Conservation (phyloP, 169 alveolate genomes). For the Cryptosporidium andersoni region DNA sequence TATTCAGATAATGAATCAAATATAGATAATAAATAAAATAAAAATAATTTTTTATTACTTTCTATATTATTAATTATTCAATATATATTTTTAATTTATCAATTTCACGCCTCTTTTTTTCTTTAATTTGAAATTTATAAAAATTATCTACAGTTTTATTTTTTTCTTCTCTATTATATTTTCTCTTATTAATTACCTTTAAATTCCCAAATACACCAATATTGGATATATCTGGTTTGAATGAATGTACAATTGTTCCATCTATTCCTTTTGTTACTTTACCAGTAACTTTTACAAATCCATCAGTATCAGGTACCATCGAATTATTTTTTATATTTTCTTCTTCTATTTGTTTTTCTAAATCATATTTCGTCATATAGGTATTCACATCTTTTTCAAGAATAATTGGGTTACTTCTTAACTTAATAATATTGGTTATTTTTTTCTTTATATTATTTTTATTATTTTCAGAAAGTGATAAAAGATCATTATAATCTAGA, state of each 20-base stretch:
- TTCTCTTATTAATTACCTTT: slow-evolving; percentile 1
- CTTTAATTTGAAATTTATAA: slow-evolving; percentile 53
- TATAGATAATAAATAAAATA: neutral
- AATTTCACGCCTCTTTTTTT: slow-evolving; percentile 44
- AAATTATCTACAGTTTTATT: slow-evolving; percentile 15
- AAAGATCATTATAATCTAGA: slow-evolving; percentile 5
- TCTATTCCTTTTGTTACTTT: slow-evolving; percentile 44
- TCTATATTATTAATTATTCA: neutral
- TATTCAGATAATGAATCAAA: neutral
- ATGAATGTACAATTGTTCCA: slow-evolving; percentile 58
- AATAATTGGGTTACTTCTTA: slow-evolving; percentile 15
- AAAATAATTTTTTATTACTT: neutral
- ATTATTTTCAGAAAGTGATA: neutral
- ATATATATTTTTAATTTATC: slow-evolving; percentile 18
- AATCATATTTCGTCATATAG: slow-evolving; percentile 60
- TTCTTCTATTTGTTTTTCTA: slow-evolving; percentile 52
- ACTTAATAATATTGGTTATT: neutral
- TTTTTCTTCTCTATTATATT: slow-evolving; percentile 49
- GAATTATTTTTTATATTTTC: slow-evolving; percentile 54
- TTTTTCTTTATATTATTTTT: neutral
- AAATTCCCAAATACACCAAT: neutral
- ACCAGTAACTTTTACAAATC: slow-evolving; percentile 26
- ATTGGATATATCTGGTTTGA: slow-evolving; percentile 4
- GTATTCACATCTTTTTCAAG: slow-evolving; percentile 24
- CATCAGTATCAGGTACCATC: slow-evolving; percentile 47